Evolutionary conservation across 75 land plant genomes (phyloP).

Genomic region (Azolla pinnata): DNA sequence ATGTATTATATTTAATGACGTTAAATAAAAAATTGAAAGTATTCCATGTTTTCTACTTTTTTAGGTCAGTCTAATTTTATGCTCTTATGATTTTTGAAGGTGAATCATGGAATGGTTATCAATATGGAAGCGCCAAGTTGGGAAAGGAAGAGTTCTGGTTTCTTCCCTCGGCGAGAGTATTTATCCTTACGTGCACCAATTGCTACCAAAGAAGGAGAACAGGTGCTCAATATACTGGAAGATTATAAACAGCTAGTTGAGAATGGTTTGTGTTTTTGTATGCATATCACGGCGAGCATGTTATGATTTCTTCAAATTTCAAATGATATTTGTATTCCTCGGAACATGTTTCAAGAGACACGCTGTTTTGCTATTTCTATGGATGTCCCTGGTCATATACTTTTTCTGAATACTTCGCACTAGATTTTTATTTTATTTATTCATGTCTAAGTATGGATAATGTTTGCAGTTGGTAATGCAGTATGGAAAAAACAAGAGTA

Average conservation of each 20-base stretch:
- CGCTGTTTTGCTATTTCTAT: no score
- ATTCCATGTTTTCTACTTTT: background rate
- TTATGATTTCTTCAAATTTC: constrained; percentile 7
- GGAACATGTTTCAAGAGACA: no score
- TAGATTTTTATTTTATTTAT: no score
- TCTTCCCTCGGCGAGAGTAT: constrained; percentile 45
- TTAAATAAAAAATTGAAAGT: no score
- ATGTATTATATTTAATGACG: no score
- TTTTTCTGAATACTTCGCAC: no score
- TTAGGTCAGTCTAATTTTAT: background rate
- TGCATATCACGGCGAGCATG: no score
- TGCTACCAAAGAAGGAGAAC: constrained; percentile 58
- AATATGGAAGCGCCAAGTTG: constrained; percentile 48
- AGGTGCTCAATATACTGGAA: no score
- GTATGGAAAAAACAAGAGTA: constrained; percentile 81
- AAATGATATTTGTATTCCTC: background rate
- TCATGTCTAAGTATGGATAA: no score
- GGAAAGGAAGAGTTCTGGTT: constrained; percentile 61
- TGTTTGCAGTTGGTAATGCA: constrained; percentile 87
- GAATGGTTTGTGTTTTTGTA: no score
- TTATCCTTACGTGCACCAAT: constrained; percentile 51
- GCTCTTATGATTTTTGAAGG: constrained; percentile 24
- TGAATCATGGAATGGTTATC: constrained; percentile 58
- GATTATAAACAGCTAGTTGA: no score
- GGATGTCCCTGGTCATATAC: no score